phyloP scores from a whole-genome alignment of 495 filamentous ascomycete genomes.

The Apiosordaria backusii region DNA sequence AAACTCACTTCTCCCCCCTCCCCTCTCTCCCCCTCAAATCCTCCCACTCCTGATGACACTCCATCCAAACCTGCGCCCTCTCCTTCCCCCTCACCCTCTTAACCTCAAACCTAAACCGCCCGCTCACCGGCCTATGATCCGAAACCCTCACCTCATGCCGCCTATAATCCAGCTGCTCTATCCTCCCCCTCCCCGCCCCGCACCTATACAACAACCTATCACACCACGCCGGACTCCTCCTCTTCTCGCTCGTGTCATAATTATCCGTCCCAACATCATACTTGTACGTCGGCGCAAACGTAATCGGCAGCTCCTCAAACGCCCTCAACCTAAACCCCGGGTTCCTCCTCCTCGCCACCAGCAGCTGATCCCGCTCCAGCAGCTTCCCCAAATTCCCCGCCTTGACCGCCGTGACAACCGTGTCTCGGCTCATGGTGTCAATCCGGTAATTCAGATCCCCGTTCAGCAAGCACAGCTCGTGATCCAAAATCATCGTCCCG shows the following conservation, averaged over 20 bases:
- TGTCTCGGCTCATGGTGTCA: conserved; percentile 90
- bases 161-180: conserved; percentile 82
- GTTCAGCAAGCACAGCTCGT: conserved; percentile 93
- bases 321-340: conserved; percentile 81
- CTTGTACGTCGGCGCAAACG: conserved; percentile 95
- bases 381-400: conserved; percentile 79
- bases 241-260: conserved; percentile 94
- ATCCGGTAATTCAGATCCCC: conserved; percentile 98
- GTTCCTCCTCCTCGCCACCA: conserved; percentile 80
- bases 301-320: conserved; percentile 82
- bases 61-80: conserved; percentile 62
- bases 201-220: conserved; percentile 88
- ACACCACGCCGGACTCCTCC: conserved; percentile 94
- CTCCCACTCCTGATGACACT: conserved; percentile 68
- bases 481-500: conserved; percentile 92
- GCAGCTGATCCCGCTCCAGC: conserved; percentile 90
- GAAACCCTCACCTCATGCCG: conserved; percentile 85
- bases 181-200: conserved; percentile 52
- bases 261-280: conserved; percentile 93
- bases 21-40: conserved; percentile 63
- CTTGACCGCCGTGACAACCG: conserved; percentile 78
- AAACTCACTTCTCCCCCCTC: conserved; percentile 50
- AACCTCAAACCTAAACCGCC: conserved; percentile 70
- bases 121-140: conserved; percentile 91
- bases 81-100: conserved; percentile 71